Base-by-base conservation (phyloP, 805 yeast species). In the Saccharomycopsis malanga region DNA sequence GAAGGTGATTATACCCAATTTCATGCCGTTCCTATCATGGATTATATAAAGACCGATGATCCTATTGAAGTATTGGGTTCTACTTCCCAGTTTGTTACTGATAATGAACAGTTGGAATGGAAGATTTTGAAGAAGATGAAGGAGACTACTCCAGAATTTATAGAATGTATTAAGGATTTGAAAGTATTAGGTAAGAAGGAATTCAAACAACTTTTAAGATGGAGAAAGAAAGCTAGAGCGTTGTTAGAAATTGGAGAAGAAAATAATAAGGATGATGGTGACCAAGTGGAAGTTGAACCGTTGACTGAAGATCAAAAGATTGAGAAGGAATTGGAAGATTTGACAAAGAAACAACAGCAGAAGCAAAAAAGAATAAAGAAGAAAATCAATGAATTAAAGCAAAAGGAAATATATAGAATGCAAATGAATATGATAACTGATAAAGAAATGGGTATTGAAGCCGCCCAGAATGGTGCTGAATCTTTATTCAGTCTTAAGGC, bases 381-480 rank as follows among this genome's bases (percentile, higher is more conserved):
- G 63, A 79, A 73, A 57, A 76, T 76, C 46, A 88, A 93, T 62
- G 96, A 89, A 65, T 55, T 65, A 53, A 87, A 87, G 59, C 96
- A 87, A 62, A 86, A 84, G 64, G 97, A 91, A 61, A 77, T 91
- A 41, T 72, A 75, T 42, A 78, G 98, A 69, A 82, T 87, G 85
- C 97, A 93, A 68, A 82, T 93, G 91, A 87, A 86, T 64, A 89
- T 93, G 96, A 70, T 85, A 49, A 86, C 96, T 4, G 96, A 95
- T 59, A 77, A 75, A 69, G 95, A 88, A 59, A 80, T 93, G 53
- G 97, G 98, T 74, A 72, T 87, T 46, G 98, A 93, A 61, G 96
- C 96, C 15, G 91, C 87, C 15, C 75, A 76, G 45, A 71, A 78
- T 50, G 96, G 93, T 32, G 72, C 83, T 46, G 89, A 84, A 50